Percentiles rank a stretch among this genome's conserved stretches.
These are phyloP conservation scores for Lecanicillium sp. DNA, from an alignment of 2,329 filamentous ascomycete species.

Conservation along the genomic window DNA sequence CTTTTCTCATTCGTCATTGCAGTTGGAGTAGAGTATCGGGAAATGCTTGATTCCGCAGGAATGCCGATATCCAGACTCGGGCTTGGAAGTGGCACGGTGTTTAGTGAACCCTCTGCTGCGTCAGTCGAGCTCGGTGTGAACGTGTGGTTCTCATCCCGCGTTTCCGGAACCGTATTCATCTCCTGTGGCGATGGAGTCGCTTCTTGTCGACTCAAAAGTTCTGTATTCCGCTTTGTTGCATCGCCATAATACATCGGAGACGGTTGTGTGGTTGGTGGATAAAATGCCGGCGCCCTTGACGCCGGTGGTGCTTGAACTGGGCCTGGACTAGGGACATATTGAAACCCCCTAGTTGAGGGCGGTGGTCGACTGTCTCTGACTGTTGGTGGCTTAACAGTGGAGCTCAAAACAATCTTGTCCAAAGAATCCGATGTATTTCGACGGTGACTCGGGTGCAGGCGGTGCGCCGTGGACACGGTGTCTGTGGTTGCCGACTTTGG, in stretches of 20 bases:
- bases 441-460: constrained; percentile 19
- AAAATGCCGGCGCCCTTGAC: no score
- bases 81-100: constrained; percentile 3
- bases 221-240: no score
- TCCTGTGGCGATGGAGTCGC: no score
- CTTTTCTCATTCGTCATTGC: no score
- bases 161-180: no score
- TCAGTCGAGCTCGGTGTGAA: no score
- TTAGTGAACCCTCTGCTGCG: constrained; percentile 5
- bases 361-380: constrained; percentile 19
- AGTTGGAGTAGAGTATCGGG: neutral
- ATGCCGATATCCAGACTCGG: neutral
- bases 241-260: no score
- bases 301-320: no score
- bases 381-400: constrained; percentile 8
- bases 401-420: constrained; percentile 12
- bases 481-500: neutral
- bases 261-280: no score
- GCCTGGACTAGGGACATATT: constrained; percentile 11
- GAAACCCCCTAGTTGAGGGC: constrained; percentile 22
- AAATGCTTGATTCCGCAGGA: neutral
- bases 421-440: constrained; percentile 23
- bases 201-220: no score
- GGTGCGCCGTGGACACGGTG: constrained; percentile 8
- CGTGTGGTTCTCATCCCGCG: no score